These are phyloP conservation scores for Melampsora abietis-canadensis DNA, from an alignment of 1,284 basidiomycete genomes.

Conservation along the genomic window DNA sequence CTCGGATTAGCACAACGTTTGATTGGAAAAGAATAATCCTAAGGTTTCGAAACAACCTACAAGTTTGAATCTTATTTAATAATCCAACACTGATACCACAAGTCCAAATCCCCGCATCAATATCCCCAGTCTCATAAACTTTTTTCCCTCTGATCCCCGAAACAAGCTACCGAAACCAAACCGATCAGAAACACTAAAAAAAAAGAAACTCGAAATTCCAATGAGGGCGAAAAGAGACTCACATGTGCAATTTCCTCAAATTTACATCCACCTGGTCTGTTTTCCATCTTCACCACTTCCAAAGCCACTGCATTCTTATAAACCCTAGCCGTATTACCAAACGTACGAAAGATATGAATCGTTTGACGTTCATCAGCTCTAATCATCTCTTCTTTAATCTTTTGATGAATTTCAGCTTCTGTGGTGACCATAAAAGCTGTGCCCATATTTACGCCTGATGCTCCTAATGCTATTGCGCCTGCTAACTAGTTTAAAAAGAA, in stretches of 20 bases:
- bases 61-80: constrained; percentile 37
- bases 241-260: constrained; percentile 66
- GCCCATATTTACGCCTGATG: constrained; percentile 76
- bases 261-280: constrained; percentile 74
- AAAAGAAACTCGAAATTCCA: too few species aligned
- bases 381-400: constrained; percentile 86
- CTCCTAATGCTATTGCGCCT: constrained; percentile 76
- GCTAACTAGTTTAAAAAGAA: constrained; percentile 58
- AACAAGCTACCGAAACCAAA: constrained; percentile 61
- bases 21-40: neutral
- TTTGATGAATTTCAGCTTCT: constrained; percentile 75
- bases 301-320: constrained; percentile 77
- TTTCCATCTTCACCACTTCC: constrained; percentile 78
- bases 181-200: neutral
- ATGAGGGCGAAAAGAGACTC: neutral
- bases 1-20: constrained; percentile 53
- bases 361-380: constrained; percentile 72
- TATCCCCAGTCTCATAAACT: constrained; percentile 81
- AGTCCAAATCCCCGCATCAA: constrained; percentile 76
- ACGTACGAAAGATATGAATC: constrained; percentile 76
- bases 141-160: constrained; percentile 70
- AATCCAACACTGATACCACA: constrained; percentile 39
- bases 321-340: constrained; percentile 82
- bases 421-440: constrained; percentile 47
- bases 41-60: neutral